A percentile compares a stretch with the other conserved stretches of the same genome.
phyloP scores from a whole-genome alignment of 345 rosid genomes.

The Salix brachista region DNA sequence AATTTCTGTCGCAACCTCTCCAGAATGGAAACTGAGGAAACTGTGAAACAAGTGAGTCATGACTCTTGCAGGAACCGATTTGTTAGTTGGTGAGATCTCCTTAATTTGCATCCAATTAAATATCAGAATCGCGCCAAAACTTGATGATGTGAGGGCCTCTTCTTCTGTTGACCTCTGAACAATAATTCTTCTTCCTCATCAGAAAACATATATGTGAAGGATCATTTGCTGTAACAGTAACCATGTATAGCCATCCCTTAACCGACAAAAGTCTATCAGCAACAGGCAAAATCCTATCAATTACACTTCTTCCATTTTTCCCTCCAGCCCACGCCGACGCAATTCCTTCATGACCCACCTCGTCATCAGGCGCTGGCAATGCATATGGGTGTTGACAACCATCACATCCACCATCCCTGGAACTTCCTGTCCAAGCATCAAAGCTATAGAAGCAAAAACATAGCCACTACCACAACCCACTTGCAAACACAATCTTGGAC shows the following conservation, averaged over 20 bases:
- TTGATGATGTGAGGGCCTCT: constrained; percentile 59
- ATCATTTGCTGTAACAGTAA: constrained; percentile 50
- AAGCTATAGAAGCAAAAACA: constrained; percentile 77
- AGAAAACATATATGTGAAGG: constrained; percentile 57
- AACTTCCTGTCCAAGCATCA: constrained; percentile 48
- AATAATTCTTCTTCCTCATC: constrained; percentile 64
- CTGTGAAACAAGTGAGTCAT: constrained; percentile 31
- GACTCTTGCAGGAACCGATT: constrained; percentile 17
- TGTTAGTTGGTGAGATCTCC: constrained; percentile 15
- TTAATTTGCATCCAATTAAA: constrained; percentile 16
- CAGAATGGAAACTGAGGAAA: constrained; percentile 25
- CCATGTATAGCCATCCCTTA: constrained; percentile 79
- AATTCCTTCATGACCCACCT: constrained; percentile 55
- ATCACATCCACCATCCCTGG: constrained; percentile 56
- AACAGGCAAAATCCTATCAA: constrained; percentile 58
- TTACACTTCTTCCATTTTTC: constrained; percentile 55
- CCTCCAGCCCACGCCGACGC: constrained; percentile 97
- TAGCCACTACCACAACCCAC: constrained; percentile 85
- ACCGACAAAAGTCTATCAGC: constrained; percentile 59
- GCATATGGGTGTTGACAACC: constrained; percentile 93
- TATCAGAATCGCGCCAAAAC: constrained; percentile 45
- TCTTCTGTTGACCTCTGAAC: constrained; percentile 80
- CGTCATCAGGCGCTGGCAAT: constrained; percentile 82
- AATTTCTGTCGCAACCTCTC: constrained; percentile 12
- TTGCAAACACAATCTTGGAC: constrained; percentile 67